Percentiles rank a stretch among this genome's conserved stretches.
Conservation (phyloP, 176 grass and related monocot genomes). For the Aechmea fasciata region DNA sequence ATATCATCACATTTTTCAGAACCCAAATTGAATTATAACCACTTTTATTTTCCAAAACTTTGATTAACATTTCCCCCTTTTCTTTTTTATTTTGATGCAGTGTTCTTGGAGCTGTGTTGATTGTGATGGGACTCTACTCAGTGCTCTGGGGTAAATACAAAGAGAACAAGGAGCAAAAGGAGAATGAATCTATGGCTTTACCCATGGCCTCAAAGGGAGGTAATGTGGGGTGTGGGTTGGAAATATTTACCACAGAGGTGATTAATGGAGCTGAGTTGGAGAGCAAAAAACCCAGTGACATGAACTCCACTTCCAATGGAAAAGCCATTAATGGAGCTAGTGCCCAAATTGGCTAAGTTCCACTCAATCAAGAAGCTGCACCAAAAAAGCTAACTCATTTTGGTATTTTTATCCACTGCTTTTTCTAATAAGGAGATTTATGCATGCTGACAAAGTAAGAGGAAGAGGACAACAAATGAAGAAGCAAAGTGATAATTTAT, state of each 20-base stretch:
- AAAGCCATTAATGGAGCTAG: conserved; percentile 26
- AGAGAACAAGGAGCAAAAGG: conserved; percentile 43
- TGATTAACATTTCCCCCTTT: neutral
- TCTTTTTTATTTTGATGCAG: conserved; percentile 8
- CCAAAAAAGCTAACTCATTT: too few species aligned
- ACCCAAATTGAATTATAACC: too few species aligned
- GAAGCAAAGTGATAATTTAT: conserved; percentile 16
- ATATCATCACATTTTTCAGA: neutral
- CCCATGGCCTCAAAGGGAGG: conserved; percentile 32
- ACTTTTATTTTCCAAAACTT: neutral
- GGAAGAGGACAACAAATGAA: conserved; percentile 14
- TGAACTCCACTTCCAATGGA: conserved; percentile 32
- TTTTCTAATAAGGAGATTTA: neutral
- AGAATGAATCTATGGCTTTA: conserved; percentile 26
- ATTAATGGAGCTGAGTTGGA: conserved; percentile 26
- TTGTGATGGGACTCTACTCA: conserved; percentile 72
- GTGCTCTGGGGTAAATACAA: conserved; percentile 92
- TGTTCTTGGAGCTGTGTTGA: conserved; percentile 67
- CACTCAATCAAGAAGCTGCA: conserved; percentile 11
- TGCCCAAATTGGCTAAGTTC: conserved; percentile 14
- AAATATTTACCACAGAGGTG: conserved; percentile 25
- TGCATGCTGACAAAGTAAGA: conserved; percentile 33
- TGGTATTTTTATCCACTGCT: too few species aligned
- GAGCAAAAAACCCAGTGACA: conserved; percentile 35
- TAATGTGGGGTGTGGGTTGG: conserved; percentile 13